Conservation (phyloP, 2,329 filamentous ascomycete genomes). For the Sclerotinia subarctica region DNA sequence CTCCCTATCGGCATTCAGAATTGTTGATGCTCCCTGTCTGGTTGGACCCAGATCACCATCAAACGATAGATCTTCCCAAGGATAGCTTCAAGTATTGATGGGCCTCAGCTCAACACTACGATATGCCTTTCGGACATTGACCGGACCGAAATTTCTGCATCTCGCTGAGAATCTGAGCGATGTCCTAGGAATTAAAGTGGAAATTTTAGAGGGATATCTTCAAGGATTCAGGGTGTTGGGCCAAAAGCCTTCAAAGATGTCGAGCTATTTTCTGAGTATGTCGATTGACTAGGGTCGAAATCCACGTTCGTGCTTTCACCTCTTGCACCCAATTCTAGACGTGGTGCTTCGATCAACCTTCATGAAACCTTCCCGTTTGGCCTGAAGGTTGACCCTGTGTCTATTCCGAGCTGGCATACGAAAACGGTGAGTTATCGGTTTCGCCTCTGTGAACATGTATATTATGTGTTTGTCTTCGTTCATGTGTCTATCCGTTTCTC, state of each 20-base stretch:
- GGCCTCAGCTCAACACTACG: constrained; percentile 1
- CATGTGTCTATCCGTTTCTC: constrained; percentile 7
- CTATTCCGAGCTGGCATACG: constrained; percentile 10
- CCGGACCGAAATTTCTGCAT: background rate
- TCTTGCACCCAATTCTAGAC: constrained; percentile 7
- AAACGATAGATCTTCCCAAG: constrained; percentile 17
- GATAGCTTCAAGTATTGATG: background rate
- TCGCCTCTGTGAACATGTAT: constrained; percentile 10
- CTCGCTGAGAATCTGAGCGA: background rate
- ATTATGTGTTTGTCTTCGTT: constrained; percentile 18
- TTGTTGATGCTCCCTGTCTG: background rate
- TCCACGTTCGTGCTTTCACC: constrained; percentile 7
- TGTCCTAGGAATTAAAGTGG: constrained; percentile 2
- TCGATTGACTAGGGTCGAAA: background rate
- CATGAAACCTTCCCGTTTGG: constrained; percentile 11
- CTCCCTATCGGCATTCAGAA: constrained; percentile 2
- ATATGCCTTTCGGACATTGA: background rate
- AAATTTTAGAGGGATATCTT: constrained; percentile 1
- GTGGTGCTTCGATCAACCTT: constrained; percentile 1
- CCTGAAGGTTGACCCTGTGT: background rate
- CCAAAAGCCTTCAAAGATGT: background rate
- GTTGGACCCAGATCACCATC: constrained; percentile 12
- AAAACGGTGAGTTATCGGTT: constrained; percentile 10
- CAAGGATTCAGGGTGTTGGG: background rate
- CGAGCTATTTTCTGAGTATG: background rate